A percentile compares a stretch with the other conserved stretches of the same genome.
Conservation (phyloP, 176 grass and related monocot genomes). For the Musa acuminata region DNA sequence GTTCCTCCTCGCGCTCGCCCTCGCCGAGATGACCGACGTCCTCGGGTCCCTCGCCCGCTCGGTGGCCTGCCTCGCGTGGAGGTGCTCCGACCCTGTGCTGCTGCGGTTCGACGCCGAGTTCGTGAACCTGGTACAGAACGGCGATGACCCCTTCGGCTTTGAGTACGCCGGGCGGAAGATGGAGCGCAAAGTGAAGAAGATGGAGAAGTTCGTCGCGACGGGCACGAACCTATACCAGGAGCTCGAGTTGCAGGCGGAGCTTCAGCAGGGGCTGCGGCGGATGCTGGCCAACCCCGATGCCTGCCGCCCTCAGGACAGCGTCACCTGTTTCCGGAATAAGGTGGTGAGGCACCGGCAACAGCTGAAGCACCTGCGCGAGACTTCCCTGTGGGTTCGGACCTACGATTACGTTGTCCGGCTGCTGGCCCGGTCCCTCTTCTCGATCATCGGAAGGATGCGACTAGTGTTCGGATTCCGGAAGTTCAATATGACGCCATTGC, state of each 20-base stretch:
- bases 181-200: slow-evolving; percentile 69
- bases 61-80: slow-evolving; percentile 24
- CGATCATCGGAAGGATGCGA: slow-evolving; percentile 40
- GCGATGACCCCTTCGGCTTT: slow-evolving; percentile 41
- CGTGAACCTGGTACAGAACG: slow-evolving; percentile 26
- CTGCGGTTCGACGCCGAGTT: slow-evolving; percentile 45
- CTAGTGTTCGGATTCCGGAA: slow-evolving; percentile 33
- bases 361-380: slow-evolving; percentile 44
- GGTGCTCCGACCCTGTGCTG: slow-evolving; percentile 55
- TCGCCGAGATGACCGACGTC: slow-evolving; percentile 33
- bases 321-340: slow-evolving; percentile 23
- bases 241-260: slow-evolving; percentile 54
- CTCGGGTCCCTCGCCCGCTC: slow-evolving; percentile 25
- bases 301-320: not conserved
- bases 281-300: slow-evolving; percentile 4
- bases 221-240: slow-evolving; percentile 45
- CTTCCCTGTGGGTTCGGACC: slow-evolving; percentile 52
- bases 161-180: slow-evolving; percentile 55
- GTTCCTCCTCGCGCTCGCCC: slow-evolving; percentile 39
- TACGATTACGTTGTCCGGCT: slow-evolving; percentile 65
- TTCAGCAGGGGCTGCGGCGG: slow-evolving; percentile 38
- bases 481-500: slow-evolving; percentile 5
- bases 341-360: slow-evolving; percentile 46
- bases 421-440: slow-evolving; percentile 66
- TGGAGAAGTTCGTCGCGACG: slow-evolving; percentile 42